Evolutionary conservation across 805 yeast species (phyloP), one percentile per base, ranked within the genome.

Genomic region (Yamadazyma takamatsuzukensis): DNA sequence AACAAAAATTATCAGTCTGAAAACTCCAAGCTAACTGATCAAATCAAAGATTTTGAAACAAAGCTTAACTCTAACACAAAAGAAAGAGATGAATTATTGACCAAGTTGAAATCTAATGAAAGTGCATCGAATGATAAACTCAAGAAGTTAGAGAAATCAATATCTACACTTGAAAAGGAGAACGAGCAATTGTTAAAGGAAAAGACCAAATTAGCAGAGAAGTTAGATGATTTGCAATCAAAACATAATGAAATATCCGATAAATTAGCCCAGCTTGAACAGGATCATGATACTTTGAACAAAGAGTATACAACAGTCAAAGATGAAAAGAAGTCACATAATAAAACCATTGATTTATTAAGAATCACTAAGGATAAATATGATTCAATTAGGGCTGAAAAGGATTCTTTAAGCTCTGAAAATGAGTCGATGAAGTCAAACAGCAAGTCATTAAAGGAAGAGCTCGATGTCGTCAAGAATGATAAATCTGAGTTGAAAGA

Each of bases 11-110:
- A 64, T 24, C 63, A 61, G 27, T 27, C 34, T 6, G 69, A 64
- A 35, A 64, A 66, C 30, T 35, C 51, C 0, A 70, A 72, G 29
- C 51, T 80, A 2, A 53, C 56, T 24, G 61, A 64, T 18, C 56
- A 54, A 35, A 52, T 60, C 29, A 44, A 36, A 17, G 49, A 47
- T 25, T 48, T 64, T 19, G 67, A 65, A 43, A 56, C 54, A 25
- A 64, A 64, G 25, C 45, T 59, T 1, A 51, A 51, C 8, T 38
- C 54, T 1, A 53, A 58, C 3, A 42, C 51, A 7, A 57, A 66
- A 21, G 71, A 68, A 31, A 75, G 74, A 33, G 76, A 76, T 29
- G 48, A 50, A 2, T 51, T 62, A n/a, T 47, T 84, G 10, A 59
- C 61, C 4, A 52, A 60, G 8, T 55, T 76, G 6, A 68, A 68